Evolutionary conservation across 2,329 filamentous ascomycete species (phyloP).

Genomic region (Cladosporium velox): DNA sequence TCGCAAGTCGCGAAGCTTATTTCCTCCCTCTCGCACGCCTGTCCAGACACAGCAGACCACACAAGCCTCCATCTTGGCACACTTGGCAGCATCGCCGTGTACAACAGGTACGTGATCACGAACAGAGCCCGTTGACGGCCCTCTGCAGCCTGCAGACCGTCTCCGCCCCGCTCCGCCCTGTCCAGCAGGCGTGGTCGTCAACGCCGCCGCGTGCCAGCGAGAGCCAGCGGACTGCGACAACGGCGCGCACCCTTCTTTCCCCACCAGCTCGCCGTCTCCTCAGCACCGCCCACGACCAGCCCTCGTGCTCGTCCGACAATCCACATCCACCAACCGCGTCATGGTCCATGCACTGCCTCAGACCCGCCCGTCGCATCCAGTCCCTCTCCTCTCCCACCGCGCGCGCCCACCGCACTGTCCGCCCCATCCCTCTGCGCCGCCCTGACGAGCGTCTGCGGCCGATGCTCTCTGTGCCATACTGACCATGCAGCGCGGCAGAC

Average conservation of each 20-base stretch:
- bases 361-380: conserved; percentile 16
- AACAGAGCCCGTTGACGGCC: conserved; percentile 1
- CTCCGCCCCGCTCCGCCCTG: conserved; percentile 5
- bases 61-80: conserved; percentile 19
- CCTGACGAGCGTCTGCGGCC: conserved; percentile 2
- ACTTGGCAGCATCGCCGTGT: conserved; percentile 14
- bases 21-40: neutral
- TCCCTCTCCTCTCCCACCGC: conserved; percentile 12
- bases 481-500: conserved; percentile 19
- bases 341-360: conserved; percentile 19
- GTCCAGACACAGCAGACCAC: neutral
- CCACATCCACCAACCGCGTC: conserved; percentile 14
- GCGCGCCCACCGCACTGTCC: conserved; percentile 1
- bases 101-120: conserved; percentile 19
- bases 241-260: neutral
- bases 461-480: conserved; percentile 16
- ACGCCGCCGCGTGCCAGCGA: neutral
- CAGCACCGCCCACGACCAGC: neutral
- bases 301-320: conserved; percentile 5
- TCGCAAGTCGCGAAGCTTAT: neutral
- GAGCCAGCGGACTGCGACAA: neutral
- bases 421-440: conserved; percentile 8
- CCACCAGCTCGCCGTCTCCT: conserved; percentile 2
- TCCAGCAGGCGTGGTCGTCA: neutral
- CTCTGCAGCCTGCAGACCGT: neutral